Conservation (phyloP, 192 early-diverging fungal species). For the Helicostylum pulchrum region DNA sequence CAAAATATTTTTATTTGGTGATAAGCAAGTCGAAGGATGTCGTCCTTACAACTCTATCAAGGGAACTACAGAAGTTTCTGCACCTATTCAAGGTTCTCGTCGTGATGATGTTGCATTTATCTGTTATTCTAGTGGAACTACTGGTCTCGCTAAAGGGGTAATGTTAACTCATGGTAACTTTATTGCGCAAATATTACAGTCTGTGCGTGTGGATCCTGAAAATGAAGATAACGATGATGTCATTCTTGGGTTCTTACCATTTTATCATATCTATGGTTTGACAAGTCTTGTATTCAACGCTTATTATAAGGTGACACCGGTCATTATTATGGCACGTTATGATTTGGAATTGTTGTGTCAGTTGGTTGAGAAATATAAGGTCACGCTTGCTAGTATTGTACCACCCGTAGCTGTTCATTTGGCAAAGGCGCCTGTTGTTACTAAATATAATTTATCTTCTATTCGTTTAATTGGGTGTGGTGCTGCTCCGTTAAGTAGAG, state of each 20-base stretch:
- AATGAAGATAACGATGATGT: slow-evolving; percentile 12
- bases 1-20: slow-evolving; percentile 30
- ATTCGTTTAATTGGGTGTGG: slow-evolving; percentile 67
- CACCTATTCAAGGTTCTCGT: slow-evolving; percentile 10
- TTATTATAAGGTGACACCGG: slow-evolving; percentile 47
- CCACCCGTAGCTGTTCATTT: slow-evolving; percentile 60
- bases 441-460: slow-evolving; percentile 66
- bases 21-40: slow-evolving; percentile 24
- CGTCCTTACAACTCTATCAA: slow-evolving; percentile 19
- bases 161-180: slow-evolving; percentile 36
- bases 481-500: slow-evolving; percentile 78
- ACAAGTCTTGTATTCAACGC: slow-evolving; percentile 46
- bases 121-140: slow-evolving; percentile 35
- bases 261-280: slow-evolving; percentile 74
- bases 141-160: slow-evolving; percentile 34
- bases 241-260: slow-evolving; percentile 62
- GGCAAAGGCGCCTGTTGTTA: slow-evolving; percentile 71
- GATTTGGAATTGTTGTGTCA: slow-evolving; percentile 59
- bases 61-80: neutral
- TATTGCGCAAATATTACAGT: slow-evolving; percentile 12
- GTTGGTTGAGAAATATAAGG: slow-evolving; percentile 65
- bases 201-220: neutral
- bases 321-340: slow-evolving; percentile 79
- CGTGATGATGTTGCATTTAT: slow-evolving; percentile 30
- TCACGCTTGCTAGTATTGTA: slow-evolving; percentile 47